Conservation (phyloP, 306 rosid genomes). For the Quercus bicolor region DNA sequence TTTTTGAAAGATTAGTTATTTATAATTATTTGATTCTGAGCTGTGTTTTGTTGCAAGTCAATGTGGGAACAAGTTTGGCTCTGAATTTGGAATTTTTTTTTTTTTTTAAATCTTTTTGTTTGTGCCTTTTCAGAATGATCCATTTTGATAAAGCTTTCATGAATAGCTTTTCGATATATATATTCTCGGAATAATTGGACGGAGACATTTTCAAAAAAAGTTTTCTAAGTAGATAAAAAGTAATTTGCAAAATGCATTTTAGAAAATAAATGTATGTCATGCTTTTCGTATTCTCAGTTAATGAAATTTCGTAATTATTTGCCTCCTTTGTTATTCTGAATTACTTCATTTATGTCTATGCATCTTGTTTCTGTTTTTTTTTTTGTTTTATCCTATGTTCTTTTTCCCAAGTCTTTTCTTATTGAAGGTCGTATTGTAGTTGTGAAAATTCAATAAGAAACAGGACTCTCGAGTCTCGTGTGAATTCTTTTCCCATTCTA, state of each 20-base stretch:
- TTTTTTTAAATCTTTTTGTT: not conserved
- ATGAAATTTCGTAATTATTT: not conserved
- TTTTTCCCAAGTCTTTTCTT: not conserved
- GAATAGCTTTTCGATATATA: not conserved
- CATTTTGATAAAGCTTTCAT: not conserved
- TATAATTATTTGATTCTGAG: not conserved
- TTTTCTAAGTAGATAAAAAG: not conserved
- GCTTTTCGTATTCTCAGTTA: not conserved
- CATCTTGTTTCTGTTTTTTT: conserved; percentile 1
- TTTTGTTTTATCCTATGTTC: too few relatives aligned
- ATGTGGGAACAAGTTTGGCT: not conserved
- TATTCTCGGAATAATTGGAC: not conserved
- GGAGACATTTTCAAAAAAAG: not conserved
- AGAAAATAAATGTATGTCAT: conserved; percentile 5
- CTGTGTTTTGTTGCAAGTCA: not conserved
- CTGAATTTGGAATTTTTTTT: not conserved
- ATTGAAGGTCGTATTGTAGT: not conserved
- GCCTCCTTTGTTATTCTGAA: not conserved
- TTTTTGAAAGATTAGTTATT: not conserved
- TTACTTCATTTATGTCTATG: not conserved
- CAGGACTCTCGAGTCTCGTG: not conserved
- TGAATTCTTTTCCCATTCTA: not conserved
- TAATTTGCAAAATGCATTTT: not conserved
- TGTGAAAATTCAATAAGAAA: not conserved
- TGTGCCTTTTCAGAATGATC: not conserved